Conservation (phyloP, 345 rosid genomes). For the Salix exigua region DNA sequence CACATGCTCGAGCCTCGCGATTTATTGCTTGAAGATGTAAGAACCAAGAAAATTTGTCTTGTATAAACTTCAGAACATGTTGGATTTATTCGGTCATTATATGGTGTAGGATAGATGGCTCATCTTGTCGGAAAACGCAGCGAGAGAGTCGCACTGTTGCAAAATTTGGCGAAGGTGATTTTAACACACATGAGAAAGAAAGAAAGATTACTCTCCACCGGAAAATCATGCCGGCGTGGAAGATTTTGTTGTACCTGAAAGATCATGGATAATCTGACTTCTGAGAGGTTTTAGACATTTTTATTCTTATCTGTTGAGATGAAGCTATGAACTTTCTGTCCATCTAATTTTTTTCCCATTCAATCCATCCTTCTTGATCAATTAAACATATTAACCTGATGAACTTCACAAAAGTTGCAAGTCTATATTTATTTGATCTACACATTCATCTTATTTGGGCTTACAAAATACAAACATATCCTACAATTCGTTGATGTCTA, state of each 20-base stretch:
- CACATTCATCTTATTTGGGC: not conserved
- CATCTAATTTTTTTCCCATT: not conserved
- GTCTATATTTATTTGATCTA: not conserved
- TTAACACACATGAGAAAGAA: slow-evolving; percentile 4
- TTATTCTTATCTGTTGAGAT: not conserved
- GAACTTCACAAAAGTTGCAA: not conserved
- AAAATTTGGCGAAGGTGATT: not conserved
- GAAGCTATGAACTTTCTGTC: not conserved
- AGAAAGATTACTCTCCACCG: slow-evolving; percentile 14
- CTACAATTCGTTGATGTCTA: not conserved
- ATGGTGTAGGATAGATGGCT: slow-evolving; percentile 26
- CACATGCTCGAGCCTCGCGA: slow-evolving; percentile 75
- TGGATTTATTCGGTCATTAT: not conserved
- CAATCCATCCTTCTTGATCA: not conserved
- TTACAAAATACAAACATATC: not conserved
- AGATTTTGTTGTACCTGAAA: not conserved
- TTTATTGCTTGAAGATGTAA: slow-evolving; percentile 53
- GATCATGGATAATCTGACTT: not conserved
- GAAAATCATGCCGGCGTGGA: slow-evolving; percentile 10
- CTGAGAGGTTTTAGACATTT: not conserved
- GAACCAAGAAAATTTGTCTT: not conserved
- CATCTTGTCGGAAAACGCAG: slow-evolving; percentile 7
- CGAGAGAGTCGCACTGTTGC: slow-evolving; percentile 14
- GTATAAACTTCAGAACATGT: not conserved
- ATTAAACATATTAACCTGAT: not conserved